Evolutionary conservation across 441 rosid species (phyloP).

Genomic region (Erodium trifolium): DNA sequence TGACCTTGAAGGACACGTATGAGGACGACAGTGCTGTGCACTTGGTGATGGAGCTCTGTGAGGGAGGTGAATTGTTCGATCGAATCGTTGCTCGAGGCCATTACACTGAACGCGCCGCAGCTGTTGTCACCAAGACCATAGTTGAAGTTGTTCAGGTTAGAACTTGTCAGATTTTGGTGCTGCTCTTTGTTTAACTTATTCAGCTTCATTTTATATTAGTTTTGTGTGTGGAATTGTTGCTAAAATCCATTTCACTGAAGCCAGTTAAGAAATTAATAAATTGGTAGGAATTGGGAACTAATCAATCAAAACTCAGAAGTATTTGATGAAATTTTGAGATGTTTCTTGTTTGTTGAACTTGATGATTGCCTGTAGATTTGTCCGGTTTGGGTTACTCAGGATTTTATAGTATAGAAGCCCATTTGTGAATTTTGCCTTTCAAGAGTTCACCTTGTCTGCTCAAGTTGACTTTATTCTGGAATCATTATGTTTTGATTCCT

Average conservation of each 20-base stretch:
- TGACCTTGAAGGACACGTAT: conserved; percentile 59
- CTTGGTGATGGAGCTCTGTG: conserved; percentile 69
- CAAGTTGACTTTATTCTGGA: background rate
- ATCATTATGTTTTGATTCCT: background rate
- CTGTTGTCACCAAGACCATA: conserved; percentile 58
- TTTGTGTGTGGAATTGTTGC: background rate
- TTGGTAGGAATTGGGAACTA: too few species aligned
- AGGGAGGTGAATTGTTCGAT: conserved; percentile 69
- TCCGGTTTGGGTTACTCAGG: background rate
- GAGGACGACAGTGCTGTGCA: conserved; percentile 71
- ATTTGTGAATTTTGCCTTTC: background rate
- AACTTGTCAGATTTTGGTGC: background rate
- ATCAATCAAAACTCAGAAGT: too few species aligned
- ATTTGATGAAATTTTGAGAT: background rate
- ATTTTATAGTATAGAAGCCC: background rate
- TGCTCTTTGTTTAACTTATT: background rate
- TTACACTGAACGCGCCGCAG: conserved; percentile 69
- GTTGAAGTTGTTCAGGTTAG: conserved; percentile 65
- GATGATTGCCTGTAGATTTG: background rate
- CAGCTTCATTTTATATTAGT: background rate
- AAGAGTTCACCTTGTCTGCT: background rate
- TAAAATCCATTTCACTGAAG: background rate
- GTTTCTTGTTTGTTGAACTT: background rate
- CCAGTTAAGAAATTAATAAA: background rate
- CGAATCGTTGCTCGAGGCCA: conserved; percentile 66